Evolutionary conservation across 768 basidiomycete species (phyloP), one percentile per base, ranked within the genome.

Genomic region (Pholiota conissans): DNA sequence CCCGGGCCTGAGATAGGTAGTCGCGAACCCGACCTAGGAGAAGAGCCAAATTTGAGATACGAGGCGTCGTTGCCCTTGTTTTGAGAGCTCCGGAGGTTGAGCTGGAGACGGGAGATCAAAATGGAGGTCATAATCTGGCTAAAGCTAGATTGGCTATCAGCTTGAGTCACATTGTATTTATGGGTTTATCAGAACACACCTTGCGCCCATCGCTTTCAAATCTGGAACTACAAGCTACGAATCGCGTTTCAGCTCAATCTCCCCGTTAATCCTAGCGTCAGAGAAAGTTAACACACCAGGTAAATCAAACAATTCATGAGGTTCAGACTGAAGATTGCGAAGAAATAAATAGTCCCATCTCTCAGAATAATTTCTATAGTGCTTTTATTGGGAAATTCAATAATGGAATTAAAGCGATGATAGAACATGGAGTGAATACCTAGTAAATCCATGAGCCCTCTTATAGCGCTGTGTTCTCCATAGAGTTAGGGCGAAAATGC

Each of bases 101-200:
- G 61, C 28, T 62, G 61, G 7, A 66, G 56, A 6, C 65, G 65
- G 3, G 65, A 66, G 30, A 66, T 63, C 61, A 66, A 60, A 27
- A 66, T 62, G 3, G 65, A 61, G 5, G 65, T 66, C 49, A 66
- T 47, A 10, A 63, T 62, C 52, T 66, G 65, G 46, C 65, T 66
- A 58, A 66, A 66, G 49, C 63, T 65, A 51, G 9, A 39, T 5
- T 29, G 40, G 24, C 5, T 22, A 29, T 30, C 10, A 27, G 18
- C 28, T 35, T 16, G 11, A 18, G 28, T 14, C 9, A 9, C 9
- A 24, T 24, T 32, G 29, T 20, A n/a, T 22, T 42, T 18, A 20
- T 22, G 5, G 50, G 1, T 34, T 20, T 24, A 40, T 11, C 14
- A 9, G 7, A n/a, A 40, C 55, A 48, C 30, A 65, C 64, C 64